Evolutionary conservation across 345 rosid genomes (phyloP), one percentile per base, ranked within the genome.

Genomic region (Eucalyptus cloeziana): DNA sequence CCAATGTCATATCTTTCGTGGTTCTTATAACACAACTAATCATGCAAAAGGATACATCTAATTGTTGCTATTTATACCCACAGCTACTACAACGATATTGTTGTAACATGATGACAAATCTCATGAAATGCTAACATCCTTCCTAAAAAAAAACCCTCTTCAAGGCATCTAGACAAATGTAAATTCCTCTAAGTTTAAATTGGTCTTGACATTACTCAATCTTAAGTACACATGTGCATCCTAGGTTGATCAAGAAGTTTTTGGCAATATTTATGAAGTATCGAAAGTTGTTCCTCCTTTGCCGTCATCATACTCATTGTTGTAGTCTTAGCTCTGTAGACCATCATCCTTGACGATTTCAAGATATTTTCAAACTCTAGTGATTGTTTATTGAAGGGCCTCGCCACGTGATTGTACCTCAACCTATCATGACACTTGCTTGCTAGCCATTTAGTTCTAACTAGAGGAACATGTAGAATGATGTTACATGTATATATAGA

Each of bases 1-100:
- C 1, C 0, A 1, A 12, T 24, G 13, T 24, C 3, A 56, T 56
- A 22, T 56, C 5, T 56, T 56, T 8, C 2, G 2, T 56, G 22
- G 12, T 56, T 56, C 27, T 22, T 56, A 13, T 22, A 10, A 13
- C 5, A 1, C 30, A 56, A 56, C 62, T 56, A 22, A 22, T 3
- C 13, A 10, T 24, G 2, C 13, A 56, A 56, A 24, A 8, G 30
- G 30, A 56, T 24, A 22, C 13, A 22, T 24, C 6, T 56, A 9
- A 56, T 2, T 9, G 6, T 56, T 56, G 30, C 13, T 24, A 56
- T 22, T 56, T 22, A 56, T 56, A 1, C 13, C 62, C 62, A 56
- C 1, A 56, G 13, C 30, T 10, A 10, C 62, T 56, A 56, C 13
- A 56, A 56, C 24, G 62, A 56, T 56, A 56, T 24, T 5, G 4